These are phyloP conservation scores for Sclerotiophoma versabilis DNA, from an alignment of 2,329 filamentous ascomycete species.

Conservation along the genomic window DNA sequence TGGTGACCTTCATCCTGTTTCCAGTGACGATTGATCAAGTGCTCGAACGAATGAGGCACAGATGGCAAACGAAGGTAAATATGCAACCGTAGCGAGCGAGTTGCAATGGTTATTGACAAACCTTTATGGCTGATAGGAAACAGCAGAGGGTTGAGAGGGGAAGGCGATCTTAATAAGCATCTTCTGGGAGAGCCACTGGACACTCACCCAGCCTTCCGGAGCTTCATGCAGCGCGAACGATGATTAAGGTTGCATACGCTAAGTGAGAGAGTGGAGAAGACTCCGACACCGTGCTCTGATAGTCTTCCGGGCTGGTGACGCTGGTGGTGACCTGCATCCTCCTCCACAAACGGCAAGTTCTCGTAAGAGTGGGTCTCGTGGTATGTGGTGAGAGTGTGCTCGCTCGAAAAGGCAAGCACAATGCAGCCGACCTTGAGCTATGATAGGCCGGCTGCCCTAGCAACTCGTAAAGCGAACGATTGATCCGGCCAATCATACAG, in stretches of 20 bases:
- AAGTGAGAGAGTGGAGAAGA: conserved; percentile 30
- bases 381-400: conserved; percentile 22
- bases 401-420: conserved; percentile 22
- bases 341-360: conserved; percentile 16
- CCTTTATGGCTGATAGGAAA: conserved; percentile 26
- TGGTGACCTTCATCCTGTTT: conserved; percentile 41
- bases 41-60: conserved; percentile 25
- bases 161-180: conserved; percentile 36
- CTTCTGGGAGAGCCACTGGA: conserved; percentile 21
- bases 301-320: conserved; percentile 17
- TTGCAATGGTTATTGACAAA: conserved; percentile 34
- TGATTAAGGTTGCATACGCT: conserved; percentile 41
- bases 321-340: conserved; percentile 17
- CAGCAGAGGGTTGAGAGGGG: conserved; percentile 20
- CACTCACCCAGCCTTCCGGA: conserved; percentile 32
- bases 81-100: conserved; percentile 51
- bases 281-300: conserved; percentile 23
- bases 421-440: conserved; percentile 13
- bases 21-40: conserved; percentile 18
- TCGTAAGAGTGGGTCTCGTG: conserved; percentile 29
- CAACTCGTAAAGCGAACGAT: conserved; percentile 20
- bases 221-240: conserved; percentile 21
- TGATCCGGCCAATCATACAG: conserved; percentile 17
- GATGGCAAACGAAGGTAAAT: conserved; percentile 39
- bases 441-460: conserved; percentile 25